Percentiles rank a stretch among this genome's conserved stretches.
phyloP scores from a whole-genome alignment of 2,329 filamentous ascomycete genomes.

The Malbranchea cinnamomea region DNA sequence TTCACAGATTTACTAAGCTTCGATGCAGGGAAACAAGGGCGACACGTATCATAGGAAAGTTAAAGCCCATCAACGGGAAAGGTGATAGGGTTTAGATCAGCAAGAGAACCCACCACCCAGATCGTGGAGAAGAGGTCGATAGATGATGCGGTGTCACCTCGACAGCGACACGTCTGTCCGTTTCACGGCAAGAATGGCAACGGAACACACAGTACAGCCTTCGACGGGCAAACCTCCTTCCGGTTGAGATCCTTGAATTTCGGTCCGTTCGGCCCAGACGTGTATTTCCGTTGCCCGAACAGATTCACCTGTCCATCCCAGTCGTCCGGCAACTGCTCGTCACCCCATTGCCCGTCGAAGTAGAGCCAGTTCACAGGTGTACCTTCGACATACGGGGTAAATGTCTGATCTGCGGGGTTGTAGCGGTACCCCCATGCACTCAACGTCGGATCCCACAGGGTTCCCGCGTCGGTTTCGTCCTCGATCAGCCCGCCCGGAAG shows the following conservation, averaged over 20 bases:
- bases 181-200: not conserved
- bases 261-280: conserved; percentile 46
- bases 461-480: conserved; percentile 40
- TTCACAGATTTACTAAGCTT: too few relatives aligned
- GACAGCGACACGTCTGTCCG: not conserved
- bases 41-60: too few relatives aligned
- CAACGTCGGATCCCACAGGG: conserved; percentile 45
- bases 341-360: conserved; percentile 48
- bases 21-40: too few relatives aligned
- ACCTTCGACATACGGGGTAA: conserved; percentile 32
- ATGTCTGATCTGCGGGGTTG: conserved; percentile 25
- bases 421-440: conserved; percentile 43
- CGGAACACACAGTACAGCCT: not conserved
- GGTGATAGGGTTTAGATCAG: too few relatives aligned
- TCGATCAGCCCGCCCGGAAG: conserved; percentile 38
- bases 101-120: too few relatives aligned
- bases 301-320: conserved; percentile 26
- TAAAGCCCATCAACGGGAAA: too few relatives aligned
- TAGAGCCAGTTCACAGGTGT: conserved; percentile 40
- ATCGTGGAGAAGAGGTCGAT: too few relatives aligned
- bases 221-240: conserved; percentile 40
- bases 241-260: conserved; percentile 43
- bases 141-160: too few relatives aligned
- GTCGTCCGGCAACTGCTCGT: conserved; percentile 40
- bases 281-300: conserved; percentile 42